These are phyloP conservation scores for Ganoderma leucocontextum DNA, from an alignment of 1,284 basidiomycete genomes.

Conservation along the genomic window DNA sequence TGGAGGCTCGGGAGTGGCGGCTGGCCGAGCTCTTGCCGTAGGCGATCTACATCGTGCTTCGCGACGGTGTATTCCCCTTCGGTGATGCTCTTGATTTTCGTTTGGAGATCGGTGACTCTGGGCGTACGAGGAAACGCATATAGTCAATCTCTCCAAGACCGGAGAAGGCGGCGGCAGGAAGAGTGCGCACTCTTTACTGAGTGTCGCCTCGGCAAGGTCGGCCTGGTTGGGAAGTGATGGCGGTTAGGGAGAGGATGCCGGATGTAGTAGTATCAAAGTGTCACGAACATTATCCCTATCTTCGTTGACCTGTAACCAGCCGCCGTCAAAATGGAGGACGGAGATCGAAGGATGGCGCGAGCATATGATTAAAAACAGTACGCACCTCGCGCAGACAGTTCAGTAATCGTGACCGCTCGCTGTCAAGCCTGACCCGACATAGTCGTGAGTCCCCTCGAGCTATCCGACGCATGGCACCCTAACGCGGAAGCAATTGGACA, in stretches of 20 bases:
- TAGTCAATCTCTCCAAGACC: slow-evolving; percentile 6
- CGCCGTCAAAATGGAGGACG: neutral
- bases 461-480: neutral
- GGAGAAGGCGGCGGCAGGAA: neutral
- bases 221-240: slow-evolving; percentile 47
- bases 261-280: neutral
- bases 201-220: slow-evolving; percentile 58
- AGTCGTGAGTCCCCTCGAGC: slow-evolving; percentile 10
- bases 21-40: slow-evolving; percentile 79
- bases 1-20: slow-evolving; percentile 74
- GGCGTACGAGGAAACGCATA: neutral
- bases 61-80: slow-evolving; percentile 78
- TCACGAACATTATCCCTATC: slow-evolving; percentile 73
- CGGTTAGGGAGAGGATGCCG: slow-evolving; percentile 7
- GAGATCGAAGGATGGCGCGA: neutral
- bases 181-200: slow-evolving; percentile 66
- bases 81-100: slow-evolving; percentile 69
- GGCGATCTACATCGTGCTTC: slow-evolving; percentile 76
- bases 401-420: slow-evolving; percentile 70
- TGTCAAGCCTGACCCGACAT: slow-evolving; percentile 64
- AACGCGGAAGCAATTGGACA: slow-evolving; percentile 34
- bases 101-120: slow-evolving; percentile 68
- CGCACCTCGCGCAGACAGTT: slow-evolving; percentile 72
- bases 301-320: slow-evolving; percentile 66
- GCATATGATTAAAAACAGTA: neutral